A percentile compares a stretch with the other conserved stretches of the same genome.
These are phyloP conservation scores for Triticum turgidum DNA, from an alignment of 176 grass and related monocot genomes.

Conservation along the genomic window DNA sequence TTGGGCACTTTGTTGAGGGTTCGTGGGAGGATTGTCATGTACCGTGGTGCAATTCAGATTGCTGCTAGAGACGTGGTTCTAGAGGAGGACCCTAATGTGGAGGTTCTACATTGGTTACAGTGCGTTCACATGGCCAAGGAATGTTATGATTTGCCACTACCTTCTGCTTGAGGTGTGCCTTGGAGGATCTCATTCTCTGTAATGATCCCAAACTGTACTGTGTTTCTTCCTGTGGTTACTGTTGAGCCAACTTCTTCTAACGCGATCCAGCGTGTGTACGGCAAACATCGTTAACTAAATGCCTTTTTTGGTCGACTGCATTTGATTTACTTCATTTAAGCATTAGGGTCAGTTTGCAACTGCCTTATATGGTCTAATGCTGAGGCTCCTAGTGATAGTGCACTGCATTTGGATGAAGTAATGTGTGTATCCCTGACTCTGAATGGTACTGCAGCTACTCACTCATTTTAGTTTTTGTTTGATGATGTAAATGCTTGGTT, in stretches of 20 bases:
- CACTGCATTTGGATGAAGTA: too few relatives aligned
- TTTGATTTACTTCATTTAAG: not conserved
- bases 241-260: not conserved
- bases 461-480: conserved; percentile 13
- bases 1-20: conserved; percentile 65
- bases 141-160: conserved; percentile 42
- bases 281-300: conserved; percentile 5
- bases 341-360: not conserved
- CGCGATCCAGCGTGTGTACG: conserved; percentile 4
- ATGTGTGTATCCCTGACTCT: not conserved
- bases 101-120: conserved; percentile 71
- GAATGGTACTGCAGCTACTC: conserved; percentile 15
- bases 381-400: too few relatives aligned
- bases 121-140: conserved; percentile 61
- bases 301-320: not conserved
- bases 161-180: conserved; percentile 17
- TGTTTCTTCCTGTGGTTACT: conserved; percentile 14
- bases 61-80: conserved; percentile 56
- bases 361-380: not conserved
- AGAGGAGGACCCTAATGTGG: conserved; percentile 74
- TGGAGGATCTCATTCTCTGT: conserved; percentile 14
- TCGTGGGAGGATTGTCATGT: conserved; percentile 62
- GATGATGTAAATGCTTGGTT: conserved; percentile 12
- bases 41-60: conserved; percentile 59
- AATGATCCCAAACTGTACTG: not conserved